Evolutionary conservation across 768 basidiomycete genomes (phyloP).

Genomic region (Collybia mongolica): DNA sequence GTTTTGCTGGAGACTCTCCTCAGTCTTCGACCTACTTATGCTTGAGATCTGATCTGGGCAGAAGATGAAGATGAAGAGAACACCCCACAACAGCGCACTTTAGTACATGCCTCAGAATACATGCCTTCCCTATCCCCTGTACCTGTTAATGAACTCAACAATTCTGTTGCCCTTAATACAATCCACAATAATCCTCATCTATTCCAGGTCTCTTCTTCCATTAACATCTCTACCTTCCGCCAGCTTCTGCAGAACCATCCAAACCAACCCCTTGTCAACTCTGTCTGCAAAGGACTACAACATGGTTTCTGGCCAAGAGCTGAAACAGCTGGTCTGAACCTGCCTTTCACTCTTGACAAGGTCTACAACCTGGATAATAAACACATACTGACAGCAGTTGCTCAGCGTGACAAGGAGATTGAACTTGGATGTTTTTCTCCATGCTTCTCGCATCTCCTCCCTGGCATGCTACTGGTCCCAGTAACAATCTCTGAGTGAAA

Average conservation of each 20-base stretch:
- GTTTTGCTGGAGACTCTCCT: no score
- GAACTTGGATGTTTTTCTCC: no score
- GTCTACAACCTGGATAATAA: neutral
- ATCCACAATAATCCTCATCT: neutral
- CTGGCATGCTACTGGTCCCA: no score
- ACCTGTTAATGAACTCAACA: neutral
- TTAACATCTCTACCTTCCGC: neutral
- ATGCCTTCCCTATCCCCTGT: neutral
- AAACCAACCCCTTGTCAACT: slow-evolving; percentile 3
- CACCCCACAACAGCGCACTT: no score
- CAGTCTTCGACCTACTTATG: neutral
- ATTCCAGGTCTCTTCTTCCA: neutral
- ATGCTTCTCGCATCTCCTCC: no score
- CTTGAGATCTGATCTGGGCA: slow-evolving; percentile 1
- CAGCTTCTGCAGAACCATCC: neutral
- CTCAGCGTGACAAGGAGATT: slow-evolving; percentile 20
- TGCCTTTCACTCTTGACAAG: neutral
- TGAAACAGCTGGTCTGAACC: neutral
- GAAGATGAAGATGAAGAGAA: neutral
- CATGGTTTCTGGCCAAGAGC: slow-evolving; percentile 12
- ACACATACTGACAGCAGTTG: slow-evolving; percentile 8
- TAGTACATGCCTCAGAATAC: neutral
- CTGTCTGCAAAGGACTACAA: slow-evolving; percentile 3
- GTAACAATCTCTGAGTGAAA: no score
- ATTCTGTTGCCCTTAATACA: neutral